Evolutionary conservation across 177 flowering plant genomes (phyloP), one percentile per base, ranked within the genome.

Genomic region (Telopea speciosissima): DNA sequence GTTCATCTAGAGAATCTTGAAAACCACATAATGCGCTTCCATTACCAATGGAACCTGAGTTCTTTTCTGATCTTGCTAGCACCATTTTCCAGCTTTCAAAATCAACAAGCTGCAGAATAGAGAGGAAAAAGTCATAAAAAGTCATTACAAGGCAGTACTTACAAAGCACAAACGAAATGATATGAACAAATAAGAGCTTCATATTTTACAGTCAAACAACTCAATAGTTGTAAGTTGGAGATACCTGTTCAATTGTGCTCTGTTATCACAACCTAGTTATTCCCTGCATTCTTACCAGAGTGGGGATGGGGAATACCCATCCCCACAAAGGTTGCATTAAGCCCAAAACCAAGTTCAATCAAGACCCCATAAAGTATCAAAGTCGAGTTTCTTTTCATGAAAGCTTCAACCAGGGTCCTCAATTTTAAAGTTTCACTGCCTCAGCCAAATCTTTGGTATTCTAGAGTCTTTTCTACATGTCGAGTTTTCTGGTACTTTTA

Each of bases 21-120:
- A 87, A 85, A 67, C 84, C 76, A 73, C 88, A 85, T 60, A 81
- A 74, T 1, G 83, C 78, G 64, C 86, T 85, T 71, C 88, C 86
- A 73, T 71, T 85, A 65, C 77, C 70, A 3, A 89, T 78, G 44
- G 85, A 79, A 66, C 89, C 85, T 0, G 89, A 80, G 79, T 85
- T 88, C 83, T 89, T 92, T 68, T 86, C 90, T 66, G 97, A 89
- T 81, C 91, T 85, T 69, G 86, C 79, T 63, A 87, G 85, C 73
- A 92, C 81, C 2, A 85, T 76, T 84, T 89, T 94, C 98, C 97
- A 94, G 69, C 93, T 81, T 76, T 92, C 95, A 79, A 94, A 94
- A 76, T 94, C 96, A 74, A 92, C 90, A 70, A 94, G 84, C 98
- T 94, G 89, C 76, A 81, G 22, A 21, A 19, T 58, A 58, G 24